Evolutionary conservation across 2,329 filamentous ascomycete species (phyloP), one percentile per base, ranked within the genome.

Genomic region (Aureobasidium sp.): DNA sequence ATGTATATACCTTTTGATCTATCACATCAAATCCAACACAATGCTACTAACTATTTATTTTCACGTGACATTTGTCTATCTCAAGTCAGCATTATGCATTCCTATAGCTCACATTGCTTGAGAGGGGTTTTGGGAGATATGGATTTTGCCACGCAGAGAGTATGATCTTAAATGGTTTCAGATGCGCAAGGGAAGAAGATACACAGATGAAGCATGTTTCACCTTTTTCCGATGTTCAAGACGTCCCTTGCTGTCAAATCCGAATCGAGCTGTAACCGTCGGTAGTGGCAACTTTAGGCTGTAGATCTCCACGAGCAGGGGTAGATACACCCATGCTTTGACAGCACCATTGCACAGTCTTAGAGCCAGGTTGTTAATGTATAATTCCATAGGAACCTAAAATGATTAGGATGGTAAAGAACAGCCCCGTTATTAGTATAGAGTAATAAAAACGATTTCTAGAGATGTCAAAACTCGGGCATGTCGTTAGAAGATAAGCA

Each of bases 251-350:
- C 51, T 25, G 37, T 55, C 27, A 33, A 45, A 10, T 17, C 27
- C 27, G 51, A 55, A 19, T 45, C n/a, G 17, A 45, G 51, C 50
- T 55, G 38, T 15, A 42, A 55, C 51, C 29, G 53, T 35, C 53
- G 10, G 43, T 45, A 27, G 53, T 57, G 53, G 53, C 50, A 54
- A 54, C 7, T 54, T 42, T 42, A 54, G 37, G 13, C 53, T 57
- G 53, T 17, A 33, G 19, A 45, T 43, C 40, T 40, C 40, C 19
- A 35, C 33, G 13, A 11, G 19, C 10, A 17, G 11, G 17, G 29
- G 29, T 21, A 29, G 31, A 15, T 17, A 15, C n/a, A 10, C 46
- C 29, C 29, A 21, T 31, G 2, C 46, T 35, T 10, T 11, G 3
- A 4, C 17, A 31, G 7, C 45, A 47, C 25, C 43, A 31, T 4